Conservation (phyloP, 2,329 filamentous ascomycete genomes). For the Juglanconis juglandina region DNA sequence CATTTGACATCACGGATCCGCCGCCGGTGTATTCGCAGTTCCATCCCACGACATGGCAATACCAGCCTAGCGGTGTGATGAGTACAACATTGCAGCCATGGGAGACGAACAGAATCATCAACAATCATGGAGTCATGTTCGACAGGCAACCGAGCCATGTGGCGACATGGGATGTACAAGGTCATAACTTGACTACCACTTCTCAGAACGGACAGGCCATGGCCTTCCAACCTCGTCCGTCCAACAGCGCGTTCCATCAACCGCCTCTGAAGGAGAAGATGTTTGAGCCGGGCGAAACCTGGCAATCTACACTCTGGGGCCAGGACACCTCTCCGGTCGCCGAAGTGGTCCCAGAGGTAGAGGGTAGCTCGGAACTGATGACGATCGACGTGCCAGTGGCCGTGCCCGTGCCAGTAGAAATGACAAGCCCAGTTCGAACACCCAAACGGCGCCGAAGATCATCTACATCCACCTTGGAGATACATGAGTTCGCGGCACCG, state of each 20-base stretch:
- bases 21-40: constrained; percentile 6
- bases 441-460: background rate
- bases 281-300: background rate
- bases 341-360: background rate
- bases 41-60: constrained; percentile 9
- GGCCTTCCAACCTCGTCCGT: background rate
- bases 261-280: background rate
- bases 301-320: background rate
- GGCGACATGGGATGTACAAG: background rate
- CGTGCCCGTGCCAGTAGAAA: background rate
- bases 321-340: background rate
- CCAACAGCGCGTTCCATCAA: background rate
- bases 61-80: constrained; percentile 5
- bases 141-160: constrained; percentile 1
- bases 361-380: background rate
- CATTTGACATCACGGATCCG: background rate
- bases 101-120: background rate
- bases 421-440: background rate
- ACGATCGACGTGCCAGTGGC: background rate
- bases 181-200: background rate
- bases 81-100: constrained; percentile 6
- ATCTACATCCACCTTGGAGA: constrained; percentile 3
- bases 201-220: background rate
- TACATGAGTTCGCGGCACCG: too few species aligned
- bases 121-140: background rate